Conservation (phyloP, 805 yeast species). For the Pichia deserticola region DNA sequence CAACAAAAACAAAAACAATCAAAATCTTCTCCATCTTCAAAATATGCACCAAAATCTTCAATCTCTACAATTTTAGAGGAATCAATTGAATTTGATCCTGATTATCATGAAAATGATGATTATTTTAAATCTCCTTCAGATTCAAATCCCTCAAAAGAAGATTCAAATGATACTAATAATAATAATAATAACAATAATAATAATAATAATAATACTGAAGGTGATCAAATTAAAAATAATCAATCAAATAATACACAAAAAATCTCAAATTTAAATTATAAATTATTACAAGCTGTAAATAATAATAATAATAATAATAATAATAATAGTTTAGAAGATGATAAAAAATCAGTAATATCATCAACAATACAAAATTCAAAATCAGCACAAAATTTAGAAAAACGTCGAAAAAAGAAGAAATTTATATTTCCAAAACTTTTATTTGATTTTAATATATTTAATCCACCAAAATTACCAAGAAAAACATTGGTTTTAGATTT, state of each 20-base stretch:
- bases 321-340: background rate
- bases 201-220: too few relatives aligned
- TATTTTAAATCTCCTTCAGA: slow-evolving; percentile 29
- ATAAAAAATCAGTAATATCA: background rate
- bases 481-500: slow-evolving; percentile 81
- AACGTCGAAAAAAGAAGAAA: slow-evolving; percentile 19
- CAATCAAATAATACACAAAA: background rate
- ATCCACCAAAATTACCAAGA: slow-evolving; percentile 24
- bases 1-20: background rate
- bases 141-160: slow-evolving; percentile 3
- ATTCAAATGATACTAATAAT: background rate
- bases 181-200: background rate
- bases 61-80: slow-evolving; percentile 29
- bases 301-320: background rate
- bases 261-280: background rate
- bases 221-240: background rate
- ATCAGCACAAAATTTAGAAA: background rate
- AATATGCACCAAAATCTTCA: background rate
- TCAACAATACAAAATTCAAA: background rate
- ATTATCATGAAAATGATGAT: slow-evolving; percentile 23
- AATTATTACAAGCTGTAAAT: slow-evolving; percentile 1
- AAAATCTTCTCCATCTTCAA: background rate
- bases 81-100: slow-evolving; percentile 29
- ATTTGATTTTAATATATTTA: slow-evolving; percentile 26
- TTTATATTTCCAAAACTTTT: slow-evolving; percentile 29